Evolutionary conservation across 73 alveolate genomes (phyloP).

Genomic region (Symbiodinium pilosum): DNA sequence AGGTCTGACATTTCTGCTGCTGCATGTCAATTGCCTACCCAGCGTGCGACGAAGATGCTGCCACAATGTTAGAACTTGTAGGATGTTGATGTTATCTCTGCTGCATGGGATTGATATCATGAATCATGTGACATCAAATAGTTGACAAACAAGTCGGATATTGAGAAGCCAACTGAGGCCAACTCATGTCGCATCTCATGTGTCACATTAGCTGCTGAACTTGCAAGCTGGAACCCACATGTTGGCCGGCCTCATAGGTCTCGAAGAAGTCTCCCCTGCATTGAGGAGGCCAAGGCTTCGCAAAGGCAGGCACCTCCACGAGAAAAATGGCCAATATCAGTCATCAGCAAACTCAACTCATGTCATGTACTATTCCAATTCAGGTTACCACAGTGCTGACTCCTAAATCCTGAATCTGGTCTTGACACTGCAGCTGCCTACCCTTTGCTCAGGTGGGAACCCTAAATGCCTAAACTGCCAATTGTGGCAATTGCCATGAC

Average conservation of each 20-base stretch:
- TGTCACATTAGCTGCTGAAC: not conserved
- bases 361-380: not conserved
- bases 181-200: not conserved
- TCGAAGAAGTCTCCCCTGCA: slow-evolving; percentile 22
- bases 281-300: not conserved
- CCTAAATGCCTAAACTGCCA: too few species aligned
- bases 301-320: slow-evolving; percentile 21
- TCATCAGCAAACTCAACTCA: not conserved
- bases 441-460: too few species aligned
- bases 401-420: not conserved
- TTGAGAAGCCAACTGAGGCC: not conserved
- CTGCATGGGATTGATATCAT: not conserved
- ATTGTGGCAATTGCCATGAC: not conserved
- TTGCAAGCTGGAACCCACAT: not conserved
- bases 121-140: not conserved
- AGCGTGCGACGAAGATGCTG: too few species aligned
- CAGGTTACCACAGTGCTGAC: not conserved
- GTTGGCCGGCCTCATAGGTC: not conserved
- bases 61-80: too few species aligned
- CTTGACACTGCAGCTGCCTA: not conserved
- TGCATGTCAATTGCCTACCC: not conserved
- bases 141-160: too few species aligned
- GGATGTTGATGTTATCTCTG: not conserved
- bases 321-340: not conserved
- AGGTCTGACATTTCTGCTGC: too few species aligned